Base-by-base conservation (phyloP, 2,329 filamentous ascomycete genomes). In the Tolypocladium sp. region DNA sequence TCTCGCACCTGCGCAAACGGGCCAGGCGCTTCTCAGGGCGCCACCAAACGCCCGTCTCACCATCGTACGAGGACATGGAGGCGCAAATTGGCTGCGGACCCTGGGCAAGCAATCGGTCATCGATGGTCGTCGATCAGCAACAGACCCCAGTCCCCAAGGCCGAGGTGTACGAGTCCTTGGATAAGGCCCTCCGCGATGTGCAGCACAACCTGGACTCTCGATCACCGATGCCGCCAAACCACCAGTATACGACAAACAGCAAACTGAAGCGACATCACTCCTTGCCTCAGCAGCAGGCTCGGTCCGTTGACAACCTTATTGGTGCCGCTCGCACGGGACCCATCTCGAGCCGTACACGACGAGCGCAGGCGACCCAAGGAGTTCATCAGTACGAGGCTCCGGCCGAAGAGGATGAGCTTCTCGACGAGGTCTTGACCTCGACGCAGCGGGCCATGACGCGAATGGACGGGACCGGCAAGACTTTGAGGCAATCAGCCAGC, bases 1-100 rank as follows among this genome's bases (percentile, higher is more conserved):
- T 99, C 76, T 97, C 94, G 0, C 94, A 99, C 71, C 82, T 99
- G 9, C 85, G 94, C 59, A 99, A 99, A 75, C 88, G 93, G 57
- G 94, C 95, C 35, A 85, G 94, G 66, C 84, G 94, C 65, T 87
- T 99, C 61, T 99, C 94, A 33, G 94, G 94, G 54, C 87, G 93
- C 59, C 92, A 96, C 69, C 90, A 93, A 70, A 87, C 86, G 17
- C 88, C 91, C 9, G 85, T 89, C 60, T 90, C 91, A 22, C 89
- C 91, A 10, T 85, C 82, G 51, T 86, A 87, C 58, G 92, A 97
- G 66, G 93, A 97, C 69, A 79, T 96, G 58, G 94, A 97, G 73
- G 89, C 92, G n/a, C 92, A 93, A 69, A 91, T 90, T 57, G 93
- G 92, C 52, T 96, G 92, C 72, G 89, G 87, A 20, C 92, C 92